Evolutionary conservation across 164 flowering plant species (phyloP), one percentile per base, ranked within the genome.

Genomic region (Echeveria elegans): DNA sequence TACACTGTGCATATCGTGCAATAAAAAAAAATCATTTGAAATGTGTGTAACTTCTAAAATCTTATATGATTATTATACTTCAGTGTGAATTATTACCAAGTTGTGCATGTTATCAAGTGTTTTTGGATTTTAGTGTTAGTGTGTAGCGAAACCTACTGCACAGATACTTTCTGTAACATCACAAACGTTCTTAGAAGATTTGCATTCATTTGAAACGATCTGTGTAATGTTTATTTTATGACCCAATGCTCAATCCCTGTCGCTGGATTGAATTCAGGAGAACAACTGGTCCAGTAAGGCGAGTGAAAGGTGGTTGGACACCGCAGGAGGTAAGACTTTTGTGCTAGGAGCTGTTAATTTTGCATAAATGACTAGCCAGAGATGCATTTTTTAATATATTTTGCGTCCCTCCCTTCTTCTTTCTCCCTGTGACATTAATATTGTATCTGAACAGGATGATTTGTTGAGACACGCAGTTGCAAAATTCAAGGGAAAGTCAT

Each of bases 271-370:
- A 12, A 52, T 31, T 61, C 74, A 93, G 98, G 86, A 86, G 98
- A 73, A 82, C 85, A 8, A 85, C 83, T 75, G 98, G 97, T 34
- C 98, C 98, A 47, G 89, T 93, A 64, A 82, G 98, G 72, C 80
- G 96, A 76, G 94, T 96, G 36, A 93, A 93, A 76, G 98, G 98
- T 38, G 97, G 98, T 64, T 93, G 98, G 98, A 90, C 97, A 32
- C 90, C 84, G 4, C 79, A 82, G 78, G 98, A 93, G 92, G 98
- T 90, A 50, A 75, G 74, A 37, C 24, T 41, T 72, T 78, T 63
- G n/a, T 60, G 18, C 30, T 48, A 14, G 16, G 30, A 41, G 59
- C 7, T 67, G 14, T 34, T 28, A 14, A 26, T 56, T 5, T 28
- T 56, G 18, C 32, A 56, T 56, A 29, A 12, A 28, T 56, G 3